Evolutionary conservation across 495 filamentous ascomycete genomes (phyloP), one percentile per base, ranked within the genome.

Genomic region (Xylaria acuta): DNA sequence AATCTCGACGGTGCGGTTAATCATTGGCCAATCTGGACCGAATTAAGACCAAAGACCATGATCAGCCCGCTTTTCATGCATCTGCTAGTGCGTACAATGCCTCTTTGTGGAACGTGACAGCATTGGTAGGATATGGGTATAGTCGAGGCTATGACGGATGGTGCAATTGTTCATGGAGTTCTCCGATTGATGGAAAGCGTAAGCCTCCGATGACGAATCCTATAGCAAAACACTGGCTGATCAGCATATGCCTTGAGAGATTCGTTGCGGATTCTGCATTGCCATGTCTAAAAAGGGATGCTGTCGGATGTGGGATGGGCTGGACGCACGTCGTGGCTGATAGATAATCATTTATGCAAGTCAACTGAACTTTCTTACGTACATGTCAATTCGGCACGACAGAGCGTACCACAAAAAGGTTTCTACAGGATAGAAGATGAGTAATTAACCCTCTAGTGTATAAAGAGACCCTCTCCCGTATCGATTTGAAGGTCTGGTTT

Each of bases 391-490:
- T 8, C n/a, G 25, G n/a, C n/a, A 51, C 6, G 4, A 0, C 5
- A 22, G 20, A 49, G 6, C n/a, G 8, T 27, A 16, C 51, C n/a
- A n/a, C n/a, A n/a, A n/a, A n/a, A n/a, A n/a, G n/a, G n/a, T n/a
- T n/a, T n/a, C n/a, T n/a, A n/a, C n/a, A n/a, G n/a, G n/a, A n/a
- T 36, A 34, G 30, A 18, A 34, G 18, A 34, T 59, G 30, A 59
- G 56, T 59, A 59, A 38, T 59, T 20, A 22, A n/a, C 18, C 16
- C 16, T 18, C 27, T 43, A 66, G 27, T 20, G 25, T 64, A 64
- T n/a, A 64, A 47, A n/a, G 25, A 66, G 45, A 53, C 45, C 64
- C 43, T 53, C 45, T 45, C 64, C 64, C 47, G 56, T 67, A 41
- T 43, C 34, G 32, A 56, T 38, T 65, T 20, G 14, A 54, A 41